Base-by-base conservation (phyloP, 1,139 yeast species). In the Hyphopichia buzzinii region DNA sequence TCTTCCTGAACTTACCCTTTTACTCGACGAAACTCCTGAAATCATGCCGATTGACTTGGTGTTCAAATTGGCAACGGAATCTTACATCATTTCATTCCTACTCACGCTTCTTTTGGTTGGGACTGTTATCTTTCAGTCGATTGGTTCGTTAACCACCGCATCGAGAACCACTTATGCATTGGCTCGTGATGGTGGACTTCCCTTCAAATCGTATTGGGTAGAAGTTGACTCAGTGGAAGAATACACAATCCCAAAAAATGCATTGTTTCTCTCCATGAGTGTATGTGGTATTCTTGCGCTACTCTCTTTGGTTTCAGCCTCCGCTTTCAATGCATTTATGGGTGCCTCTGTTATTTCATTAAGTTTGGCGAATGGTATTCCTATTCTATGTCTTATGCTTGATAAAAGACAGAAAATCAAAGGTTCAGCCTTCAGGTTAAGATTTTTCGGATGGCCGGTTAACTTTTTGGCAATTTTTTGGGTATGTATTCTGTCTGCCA, bases 111-210 rank as follows among this genome's bases (percentile, higher is more conserved):
- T 85, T 50, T 72, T 85, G 41, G 64, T 83, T 29, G 89, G 90
- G 0, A 84, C 92, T 17, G 77, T 85, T 30, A 50, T 84, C 15
- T 84, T 85, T 55, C 92, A 89, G 30, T 82, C 89, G 4, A 81
- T 84, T 39, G 94, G 95, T 26, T 72, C 92, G 1, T 69, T 86
- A 24, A 85, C 95, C 0, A 86, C 96, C 0, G 90, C 94, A 1
- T 85, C 95, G 5, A 78, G 96, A 65, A 81, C 87, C 25, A 84
- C 90, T 1, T 88, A 81, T 64, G 88, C 95, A 11, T 81, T 88
- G 61, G 87, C 95, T 36, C 78, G 97, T 59, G 97, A 88, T 56
- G 89, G 85, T 31, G 96, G 94, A 0, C 63, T 88, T 33, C 96
- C 96, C 0, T 79, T 72, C 47, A 77, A 81, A 40, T 66, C 73